Percentiles rank a stretch among this genome's conserved stretches.
phyloP scores from a whole-genome alignment of 495 filamentous ascomycete species.

The Penicillium canariense region DNA sequence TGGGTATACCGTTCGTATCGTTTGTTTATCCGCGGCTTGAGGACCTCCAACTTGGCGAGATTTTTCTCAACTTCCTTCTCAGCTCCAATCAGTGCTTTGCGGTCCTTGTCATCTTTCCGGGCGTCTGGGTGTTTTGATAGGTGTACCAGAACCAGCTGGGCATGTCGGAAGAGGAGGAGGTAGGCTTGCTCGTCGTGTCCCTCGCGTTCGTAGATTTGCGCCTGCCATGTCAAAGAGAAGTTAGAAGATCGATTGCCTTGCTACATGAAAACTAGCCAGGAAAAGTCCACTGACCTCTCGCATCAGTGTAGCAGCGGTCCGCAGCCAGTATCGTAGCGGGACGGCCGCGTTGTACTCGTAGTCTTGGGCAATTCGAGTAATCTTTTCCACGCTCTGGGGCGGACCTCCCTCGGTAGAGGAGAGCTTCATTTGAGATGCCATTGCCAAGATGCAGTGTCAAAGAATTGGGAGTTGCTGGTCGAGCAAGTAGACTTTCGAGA shows the following conservation, averaged over 20 bases:
- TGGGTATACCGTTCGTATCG: slow-evolving; percentile 60
- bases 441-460: slow-evolving; percentile 8
- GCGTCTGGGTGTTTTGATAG: slow-evolving; percentile 60
- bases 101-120: slow-evolving; percentile 44
- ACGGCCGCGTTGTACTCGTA: slow-evolving; percentile 78
- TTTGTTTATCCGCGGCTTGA: slow-evolving; percentile 67
- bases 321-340: slow-evolving; percentile 74
- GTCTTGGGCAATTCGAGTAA: slow-evolving; percentile 65
- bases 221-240: slow-evolving; percentile 41
- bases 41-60: slow-evolving; percentile 56
- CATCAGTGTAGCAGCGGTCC: slow-evolving; percentile 71
- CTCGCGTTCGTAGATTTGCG: slow-evolving; percentile 78
- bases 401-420: slow-evolving; percentile 27
- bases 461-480: background rate
- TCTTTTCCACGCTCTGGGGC: slow-evolving; percentile 69
- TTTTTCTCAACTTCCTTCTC: slow-evolving; percentile 53
- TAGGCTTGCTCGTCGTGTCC: slow-evolving; percentile 85
- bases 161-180: slow-evolving; percentile 79
- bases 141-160: slow-evolving; percentile 62
- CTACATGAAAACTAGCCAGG: background rate
- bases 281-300: slow-evolving; percentile 62
- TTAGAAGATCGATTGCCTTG: background rate
- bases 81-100: slow-evolving; percentile 45
- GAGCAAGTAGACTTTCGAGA: slow-evolving; percentile 3
- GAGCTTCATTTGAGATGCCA: slow-evolving; percentile 29